phyloP scores from a whole-genome alignment of 805 yeast genomes.

The Metschnikowia kunwiensis region DNA sequence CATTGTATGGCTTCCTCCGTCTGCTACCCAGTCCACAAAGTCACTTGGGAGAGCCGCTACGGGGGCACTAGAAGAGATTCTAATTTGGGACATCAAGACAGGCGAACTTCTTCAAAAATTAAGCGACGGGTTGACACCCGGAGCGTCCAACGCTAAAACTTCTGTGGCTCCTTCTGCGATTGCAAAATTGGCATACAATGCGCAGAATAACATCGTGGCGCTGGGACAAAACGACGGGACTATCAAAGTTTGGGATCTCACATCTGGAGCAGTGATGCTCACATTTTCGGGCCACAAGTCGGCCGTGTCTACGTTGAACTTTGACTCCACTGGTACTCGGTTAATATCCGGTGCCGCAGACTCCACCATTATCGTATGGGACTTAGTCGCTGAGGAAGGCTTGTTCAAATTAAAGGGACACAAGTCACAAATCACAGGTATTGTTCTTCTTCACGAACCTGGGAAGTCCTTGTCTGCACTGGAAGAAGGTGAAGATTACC shows the following conservation, averaged over 20 bases:
- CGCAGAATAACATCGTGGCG: slow-evolving; percentile 66
- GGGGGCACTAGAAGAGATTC: slow-evolving; percentile 81
- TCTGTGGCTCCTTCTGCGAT: slow-evolving; percentile 64
- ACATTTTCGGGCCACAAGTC: slow-evolving; percentile 90
- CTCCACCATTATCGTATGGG: slow-evolving; percentile 87
- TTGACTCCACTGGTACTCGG: slow-evolving; percentile 81
- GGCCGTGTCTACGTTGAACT: slow-evolving; percentile 63
- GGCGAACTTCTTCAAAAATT: slow-evolving; percentile 63
- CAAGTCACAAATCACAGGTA: slow-evolving; percentile 81
- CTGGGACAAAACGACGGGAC: slow-evolving; percentile 90
- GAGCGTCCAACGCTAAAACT: slow-evolving; percentile 65
- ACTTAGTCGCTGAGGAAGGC: slow-evolving; percentile 88
- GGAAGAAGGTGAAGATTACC: slow-evolving; percentile 66
- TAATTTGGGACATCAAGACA: slow-evolving; percentile 90
- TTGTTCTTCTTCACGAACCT: slow-evolving; percentile 44
- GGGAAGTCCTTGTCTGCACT: slow-evolving; percentile 20
- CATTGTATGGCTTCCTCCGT: slow-evolving; percentile 62
- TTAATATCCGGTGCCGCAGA: slow-evolving; percentile 85
- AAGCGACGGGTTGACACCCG: slow-evolving; percentile 65
- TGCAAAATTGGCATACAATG: slow-evolving; percentile 56
- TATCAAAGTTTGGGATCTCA: slow-evolving; percentile 86
- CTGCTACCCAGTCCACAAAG: slow-evolving; percentile 38
- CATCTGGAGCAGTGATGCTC: slow-evolving; percentile 73
- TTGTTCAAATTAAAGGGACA: slow-evolving; percentile 84
- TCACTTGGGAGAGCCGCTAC: slow-evolving; percentile 68